Base-by-base conservation (phyloP, 2,329 filamentous ascomycete species). In the Botrytis aclada region DNA sequence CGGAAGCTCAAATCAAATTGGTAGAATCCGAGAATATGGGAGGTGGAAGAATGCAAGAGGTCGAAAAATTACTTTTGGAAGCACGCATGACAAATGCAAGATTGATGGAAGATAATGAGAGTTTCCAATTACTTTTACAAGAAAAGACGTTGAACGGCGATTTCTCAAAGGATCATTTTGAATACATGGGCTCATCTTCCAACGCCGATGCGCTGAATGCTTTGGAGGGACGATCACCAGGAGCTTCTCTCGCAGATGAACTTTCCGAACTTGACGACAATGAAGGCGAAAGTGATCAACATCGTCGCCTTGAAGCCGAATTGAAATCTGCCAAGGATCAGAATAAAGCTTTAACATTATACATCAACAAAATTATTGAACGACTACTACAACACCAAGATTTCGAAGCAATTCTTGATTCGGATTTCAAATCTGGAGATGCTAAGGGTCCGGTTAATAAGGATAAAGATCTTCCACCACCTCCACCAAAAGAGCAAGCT, bases 311-410 rank as follows among this genome's bases (percentile, higher is more conserved):
- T 20, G 95, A 98, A 81, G 83, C 86, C 18, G 95, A 98, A 79
- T 83, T 96, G 77, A 94, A 92, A 82, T 87, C 88, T 14, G 85
- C 93, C 78, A 95, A 93, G 84, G 95, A 97, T 81, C 92, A 97
- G 85, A 98, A 99, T 86, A 98, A 98, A 85, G 96, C 96, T 43
- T 86, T 99, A 78, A 97, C 94, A 37, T 86, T 98, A 76, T 99
- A 99, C 85, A 98, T 99, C 85, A 97, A 98, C 88, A 97, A 96
- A 84, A 98, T 99, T 82, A 97, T 99, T 81, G 96, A 96, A 82
- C 92, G 96, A 72, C 89, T 99, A 62, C 88, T 99, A 75, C 93
- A 97, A 81, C 93, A 98, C 83, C 93, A 97, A 80, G 95, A 97
- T 77, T 98, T 97, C 77, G 95, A 99, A 83, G 90, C 93, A 75